phyloP scores from a whole-genome alignment of 176 grass and related monocot species.

The bread wheat (Triticum aestivum) region DNA sequence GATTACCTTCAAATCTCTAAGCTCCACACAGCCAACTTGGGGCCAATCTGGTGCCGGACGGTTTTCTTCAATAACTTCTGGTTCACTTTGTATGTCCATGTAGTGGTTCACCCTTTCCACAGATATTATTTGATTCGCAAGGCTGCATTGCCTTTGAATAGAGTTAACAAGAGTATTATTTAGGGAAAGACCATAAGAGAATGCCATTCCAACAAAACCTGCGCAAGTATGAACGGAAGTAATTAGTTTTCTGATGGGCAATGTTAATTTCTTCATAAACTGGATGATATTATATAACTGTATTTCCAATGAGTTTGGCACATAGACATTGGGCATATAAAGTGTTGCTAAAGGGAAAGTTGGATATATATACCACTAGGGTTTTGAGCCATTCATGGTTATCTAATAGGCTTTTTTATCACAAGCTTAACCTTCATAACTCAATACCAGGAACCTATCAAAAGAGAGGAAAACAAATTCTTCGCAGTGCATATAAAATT shows the following conservation, averaged over 20 bases:
- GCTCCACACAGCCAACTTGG: conserved; percentile 58
- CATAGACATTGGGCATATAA: neutral
- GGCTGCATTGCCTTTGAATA: conserved; percentile 81
- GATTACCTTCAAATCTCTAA: conserved; percentile 79
- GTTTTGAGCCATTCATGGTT: too few species aligned
- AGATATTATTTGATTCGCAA: conserved; percentile 80
- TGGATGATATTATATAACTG: neutral
- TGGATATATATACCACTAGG: neutral
- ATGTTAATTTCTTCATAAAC: neutral
- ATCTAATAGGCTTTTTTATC: neutral
- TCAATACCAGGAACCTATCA: neutral
- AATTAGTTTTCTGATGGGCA: conserved; percentile 4
- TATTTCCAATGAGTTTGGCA: neutral
- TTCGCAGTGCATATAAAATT: neutral
- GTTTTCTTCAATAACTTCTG: conserved; percentile 63
- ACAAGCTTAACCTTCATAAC: neutral
- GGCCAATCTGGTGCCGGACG: conserved; percentile 69
- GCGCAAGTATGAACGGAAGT: conserved; percentile 5
- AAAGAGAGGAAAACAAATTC: neutral
- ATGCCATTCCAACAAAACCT: conserved; percentile 94
- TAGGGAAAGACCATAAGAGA: conserved; percentile 91
- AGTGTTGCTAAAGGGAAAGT: neutral
- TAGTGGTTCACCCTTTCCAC: conserved; percentile 95
- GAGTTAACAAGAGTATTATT: conserved; percentile 71
- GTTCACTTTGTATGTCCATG: conserved; percentile 77